Conservation (phyloP, 2,329 filamentous ascomycete genomes). For the Aspergillus sp. region DNA sequence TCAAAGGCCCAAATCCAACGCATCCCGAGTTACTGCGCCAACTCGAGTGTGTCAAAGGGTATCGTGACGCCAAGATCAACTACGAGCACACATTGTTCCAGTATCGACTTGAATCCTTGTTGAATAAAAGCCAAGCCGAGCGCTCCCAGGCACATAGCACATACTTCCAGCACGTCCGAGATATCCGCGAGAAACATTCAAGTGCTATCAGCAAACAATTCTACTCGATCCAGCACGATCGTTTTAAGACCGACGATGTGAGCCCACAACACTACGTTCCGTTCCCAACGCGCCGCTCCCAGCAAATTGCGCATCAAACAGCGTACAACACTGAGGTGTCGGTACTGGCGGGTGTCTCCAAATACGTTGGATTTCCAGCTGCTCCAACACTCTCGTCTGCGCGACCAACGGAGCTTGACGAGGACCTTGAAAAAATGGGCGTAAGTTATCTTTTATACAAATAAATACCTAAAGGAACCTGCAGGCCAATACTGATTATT, state of each 20-base stretch:
- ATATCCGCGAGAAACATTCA: slow-evolving; percentile 76
- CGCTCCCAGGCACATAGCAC: slow-evolving; percentile 85
- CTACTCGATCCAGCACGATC: slow-evolving; percentile 88
- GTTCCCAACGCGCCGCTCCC: slow-evolving; percentile 73
- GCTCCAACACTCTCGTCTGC: slow-evolving; percentile 81
- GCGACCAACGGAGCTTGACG: slow-evolving; percentile 71
- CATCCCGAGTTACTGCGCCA: slow-evolving; percentile 91
- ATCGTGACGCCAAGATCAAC: slow-evolving; percentile 75
- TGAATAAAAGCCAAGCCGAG: slow-evolving; percentile 74
- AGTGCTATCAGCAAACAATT: slow-evolving; percentile 83
- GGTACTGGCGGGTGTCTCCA: slow-evolving; percentile 83
- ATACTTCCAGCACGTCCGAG: slow-evolving; percentile 82
- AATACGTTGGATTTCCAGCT: slow-evolving; percentile 93
- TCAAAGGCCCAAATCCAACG: slow-evolving; percentile 60
- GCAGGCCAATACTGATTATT: not conserved
- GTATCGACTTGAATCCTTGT: slow-evolving; percentile 71
- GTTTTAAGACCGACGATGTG: slow-evolving; percentile 74
- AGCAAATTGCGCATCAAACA: slow-evolving; percentile 79
- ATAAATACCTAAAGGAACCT: not conserved
- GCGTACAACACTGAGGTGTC: slow-evolving; percentile 96
- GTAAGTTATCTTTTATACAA: slow-evolving; percentile 55
- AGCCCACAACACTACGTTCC: slow-evolving; percentile 79
- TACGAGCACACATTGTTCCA: slow-evolving; percentile 72
- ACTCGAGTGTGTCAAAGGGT: slow-evolving; percentile 80
- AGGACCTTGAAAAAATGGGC: slow-evolving; percentile 85